These are phyloP conservation scores for Chlamydomonas applanata DNA, from an alignment of 139 green algal genomes.

Conservation along the genomic window DNA sequence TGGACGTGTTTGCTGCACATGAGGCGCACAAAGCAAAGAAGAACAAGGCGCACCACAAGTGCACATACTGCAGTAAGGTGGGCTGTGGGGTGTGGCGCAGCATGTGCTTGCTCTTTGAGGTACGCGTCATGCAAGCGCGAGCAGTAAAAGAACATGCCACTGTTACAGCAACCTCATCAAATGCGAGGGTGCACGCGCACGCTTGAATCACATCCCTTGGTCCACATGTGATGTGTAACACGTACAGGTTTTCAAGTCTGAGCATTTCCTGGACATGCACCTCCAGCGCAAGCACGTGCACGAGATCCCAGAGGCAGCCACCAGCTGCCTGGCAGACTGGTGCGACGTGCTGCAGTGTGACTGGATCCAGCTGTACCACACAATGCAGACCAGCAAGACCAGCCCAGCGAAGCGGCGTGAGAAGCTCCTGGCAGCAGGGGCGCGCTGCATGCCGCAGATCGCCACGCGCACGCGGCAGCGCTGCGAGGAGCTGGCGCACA, in stretches of 20 bases:
- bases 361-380: neutral
- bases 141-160: no score
- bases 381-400: neutral
- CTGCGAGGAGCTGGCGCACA: neutral
- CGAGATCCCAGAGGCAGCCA: constrained; percentile 8
- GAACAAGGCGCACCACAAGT: constrained; percentile 5
- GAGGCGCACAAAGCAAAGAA: constrained; percentile 4
- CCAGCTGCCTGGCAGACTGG: neutral
- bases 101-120: neutral
- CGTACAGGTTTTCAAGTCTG: constrained; percentile 1
- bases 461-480: neutral
- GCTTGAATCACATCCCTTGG: neutral
- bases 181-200: no score
- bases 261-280: constrained; percentile 11
- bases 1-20: constrained; percentile 1
- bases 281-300: constrained; percentile 13
- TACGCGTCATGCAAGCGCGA: neutral
- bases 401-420: neutral
- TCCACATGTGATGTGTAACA: neutral
- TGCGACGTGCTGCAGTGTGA: constrained; percentile 4
- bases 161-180: no score
- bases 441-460: neutral
- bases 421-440: neutral
- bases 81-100: neutral
- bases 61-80: constrained; percentile 4